phyloP scores from a whole-genome alignment of 1,284 basidiomycete species.

The Fomes fomentarius region DNA sequence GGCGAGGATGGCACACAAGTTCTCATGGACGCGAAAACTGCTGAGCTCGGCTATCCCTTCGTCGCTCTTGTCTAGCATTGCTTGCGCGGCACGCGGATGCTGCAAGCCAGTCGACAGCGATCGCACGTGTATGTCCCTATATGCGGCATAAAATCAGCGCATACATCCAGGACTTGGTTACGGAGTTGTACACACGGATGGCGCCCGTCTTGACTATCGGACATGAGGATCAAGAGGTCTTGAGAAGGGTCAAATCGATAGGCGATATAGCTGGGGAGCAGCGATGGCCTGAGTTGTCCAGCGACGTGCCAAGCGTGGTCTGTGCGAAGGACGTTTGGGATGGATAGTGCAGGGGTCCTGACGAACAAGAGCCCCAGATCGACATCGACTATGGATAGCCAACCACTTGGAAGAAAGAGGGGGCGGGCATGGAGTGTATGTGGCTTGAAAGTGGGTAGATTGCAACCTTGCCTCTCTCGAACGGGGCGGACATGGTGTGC shows the following conservation, averaged over 20 bases:
- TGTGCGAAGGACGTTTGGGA: background rate
- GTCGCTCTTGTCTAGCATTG: background rate
- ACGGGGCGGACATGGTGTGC: background rate
- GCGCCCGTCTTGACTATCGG: background rate
- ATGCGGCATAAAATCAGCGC: background rate
- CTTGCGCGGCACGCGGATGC: background rate
- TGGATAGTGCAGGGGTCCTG: background rate
- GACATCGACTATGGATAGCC: background rate
- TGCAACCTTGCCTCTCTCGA: background rate
- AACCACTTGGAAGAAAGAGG: background rate
- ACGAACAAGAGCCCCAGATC: background rate
- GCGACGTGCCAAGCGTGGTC: background rate
- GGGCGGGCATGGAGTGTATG: background rate
- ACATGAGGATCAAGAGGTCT: background rate
- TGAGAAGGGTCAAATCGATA: conserved; percentile 7
- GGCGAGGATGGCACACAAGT: background rate
- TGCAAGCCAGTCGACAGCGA: background rate
- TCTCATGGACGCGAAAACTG: background rate
- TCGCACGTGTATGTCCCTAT: background rate
- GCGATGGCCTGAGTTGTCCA: background rate
- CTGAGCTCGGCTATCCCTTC: background rate
- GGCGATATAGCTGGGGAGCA: background rate
- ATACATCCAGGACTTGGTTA: too few relatives aligned
- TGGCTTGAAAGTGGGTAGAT: background rate
- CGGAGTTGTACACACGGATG: background rate